Evolutionary conservation across 768 basidiomycete genomes (phyloP), one percentile per base, ranked within the genome.

Genomic region (Jaapia argillacea): DNA sequence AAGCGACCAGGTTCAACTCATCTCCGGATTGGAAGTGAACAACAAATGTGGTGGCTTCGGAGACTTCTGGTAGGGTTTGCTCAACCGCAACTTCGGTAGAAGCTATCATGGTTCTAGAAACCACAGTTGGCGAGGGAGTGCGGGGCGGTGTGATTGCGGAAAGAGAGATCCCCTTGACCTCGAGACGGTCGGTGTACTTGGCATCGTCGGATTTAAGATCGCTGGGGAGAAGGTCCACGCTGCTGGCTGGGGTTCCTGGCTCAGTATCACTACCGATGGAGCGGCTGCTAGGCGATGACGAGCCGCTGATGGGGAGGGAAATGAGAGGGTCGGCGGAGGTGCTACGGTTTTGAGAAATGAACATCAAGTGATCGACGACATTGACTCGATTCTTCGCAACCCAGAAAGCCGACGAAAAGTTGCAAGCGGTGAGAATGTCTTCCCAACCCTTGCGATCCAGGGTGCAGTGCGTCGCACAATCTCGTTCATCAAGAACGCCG

Each of bases 401-500:
- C 10, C 16, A 33, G 28, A 33, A 33, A 33, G 16, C 10, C 10
- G 10, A 33, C 10, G 28, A 33, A 16, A 33, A 33, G 28, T 16
- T 16, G 16, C 28, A 33, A 16, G 10, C 10, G 28, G 28, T 10
- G 10, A 33, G 28, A 16, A 33, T 10, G 16, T 33, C 28, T 10
- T 33, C 16, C 28, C 28, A 33, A 10, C 16, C 10, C 16, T 33
- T 33, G 10, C 28, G 28, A 33, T 10, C 10, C 37, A 38, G 37
- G 13, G 21, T 38, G 20, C 10, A 38, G 37, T 38, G 37, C 10
- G 7, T 10, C 10, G 10, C 10, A 12, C 10, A 12, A 22, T 7
- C 10, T 7, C 37, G 44, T 4, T 28, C 24, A 35, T 53, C 51
- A 13, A 37, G 16, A 24, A 48, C 44, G 22, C 47, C 37, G 14